Conservation (phyloP, 2,329 filamentous ascomycete genomes). For the Chalaropsis thielavioides region DNA sequence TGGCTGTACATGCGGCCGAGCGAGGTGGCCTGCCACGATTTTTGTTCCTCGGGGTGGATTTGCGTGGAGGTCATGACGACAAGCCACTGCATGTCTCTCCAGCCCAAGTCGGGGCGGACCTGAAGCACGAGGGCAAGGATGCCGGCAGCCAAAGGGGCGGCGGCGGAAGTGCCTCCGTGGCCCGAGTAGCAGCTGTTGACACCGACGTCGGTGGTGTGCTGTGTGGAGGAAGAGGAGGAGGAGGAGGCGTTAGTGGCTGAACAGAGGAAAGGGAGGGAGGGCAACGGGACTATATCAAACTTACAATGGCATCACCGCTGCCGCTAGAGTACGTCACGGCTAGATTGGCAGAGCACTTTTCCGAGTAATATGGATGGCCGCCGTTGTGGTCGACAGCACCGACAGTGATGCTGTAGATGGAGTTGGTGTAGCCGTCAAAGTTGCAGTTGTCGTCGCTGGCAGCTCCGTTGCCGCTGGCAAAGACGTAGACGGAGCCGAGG, state of each 20-base stretch:
- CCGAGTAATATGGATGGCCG: slow-evolving; percentile 87
- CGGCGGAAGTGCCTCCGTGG: slow-evolving; percentile 94
- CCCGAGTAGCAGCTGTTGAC: slow-evolving; percentile 58
- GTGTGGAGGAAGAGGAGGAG: background rate
- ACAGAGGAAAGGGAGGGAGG: background rate
- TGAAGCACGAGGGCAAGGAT: slow-evolving; percentile 81
- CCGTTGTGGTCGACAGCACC: slow-evolving; percentile 82
- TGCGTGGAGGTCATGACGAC: slow-evolving; percentile 72
- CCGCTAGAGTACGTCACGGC: slow-evolving; percentile 96
- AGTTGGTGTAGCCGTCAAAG: slow-evolving; percentile 98
- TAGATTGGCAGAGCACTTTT: slow-evolving; percentile 86
- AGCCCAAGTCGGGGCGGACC: slow-evolving; percentile 71
- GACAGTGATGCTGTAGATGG: slow-evolving; percentile 96
- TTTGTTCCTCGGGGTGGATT: slow-evolving; percentile 50
- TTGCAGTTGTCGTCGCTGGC: slow-evolving; percentile 87
- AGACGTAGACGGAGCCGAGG: slow-evolving; percentile 85
- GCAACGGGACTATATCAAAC: slow-evolving; percentile 22
- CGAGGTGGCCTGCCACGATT: slow-evolving; percentile 67
- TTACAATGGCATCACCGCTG: slow-evolving; percentile 64
- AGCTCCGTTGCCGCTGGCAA: slow-evolving; percentile 91
- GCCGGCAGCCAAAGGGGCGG: slow-evolving; percentile 81
- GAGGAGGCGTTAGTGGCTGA: slow-evolving; percentile 12
- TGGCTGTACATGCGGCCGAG: slow-evolving; percentile 84
- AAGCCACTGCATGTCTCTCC: slow-evolving; percentile 91
- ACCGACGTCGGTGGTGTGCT: slow-evolving; percentile 91